phyloP scores from a whole-genome alignment of 2,329 filamentous ascomycete genomes.

The Didymosphaeria variabile region DNA sequence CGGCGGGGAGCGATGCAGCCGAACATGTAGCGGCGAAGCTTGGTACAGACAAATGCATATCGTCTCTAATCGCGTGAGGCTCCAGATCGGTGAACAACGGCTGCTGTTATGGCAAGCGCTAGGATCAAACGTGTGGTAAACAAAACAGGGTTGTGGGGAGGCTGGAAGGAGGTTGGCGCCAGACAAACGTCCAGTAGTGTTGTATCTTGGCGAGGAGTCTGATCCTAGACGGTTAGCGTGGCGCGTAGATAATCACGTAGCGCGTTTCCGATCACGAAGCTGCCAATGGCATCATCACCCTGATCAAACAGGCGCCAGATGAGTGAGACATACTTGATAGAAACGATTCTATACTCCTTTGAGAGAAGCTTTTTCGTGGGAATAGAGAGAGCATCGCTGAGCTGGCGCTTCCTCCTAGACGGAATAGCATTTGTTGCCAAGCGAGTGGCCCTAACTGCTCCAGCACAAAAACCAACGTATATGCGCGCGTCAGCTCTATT shows the following conservation, averaged over 20 bases:
- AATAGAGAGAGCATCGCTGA: too few species aligned
- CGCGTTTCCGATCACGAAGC: too few species aligned
- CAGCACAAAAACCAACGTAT: background rate
- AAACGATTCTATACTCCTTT: too few species aligned
- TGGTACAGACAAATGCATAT: background rate
- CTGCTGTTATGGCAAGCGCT: conserved; percentile 4
- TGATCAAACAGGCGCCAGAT: too few species aligned
- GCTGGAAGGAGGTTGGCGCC: background rate
- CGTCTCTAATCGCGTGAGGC: conserved; percentile 8
- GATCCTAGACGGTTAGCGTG: background rate
- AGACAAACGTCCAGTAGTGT: background rate
- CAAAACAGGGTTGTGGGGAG: background rate
- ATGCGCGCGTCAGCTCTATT: too few species aligned
- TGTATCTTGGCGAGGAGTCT: background rate
- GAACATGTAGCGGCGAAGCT: conserved; percentile 3
- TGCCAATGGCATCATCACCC: too few species aligned
- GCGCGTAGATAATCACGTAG: background rate
- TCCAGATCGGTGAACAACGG: background rate
- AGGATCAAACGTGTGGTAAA: conserved; percentile 1
- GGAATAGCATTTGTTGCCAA: background rate
- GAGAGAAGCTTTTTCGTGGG: too few species aligned
- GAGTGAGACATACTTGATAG: too few species aligned
- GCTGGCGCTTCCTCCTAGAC: too few species aligned
- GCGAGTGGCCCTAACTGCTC: background rate
- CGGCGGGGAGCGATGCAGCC: background rate